Evolutionary conservation across 176 grass and related monocot species (phyloP).

Genomic region (Hyparrhenia diplandra): DNA sequence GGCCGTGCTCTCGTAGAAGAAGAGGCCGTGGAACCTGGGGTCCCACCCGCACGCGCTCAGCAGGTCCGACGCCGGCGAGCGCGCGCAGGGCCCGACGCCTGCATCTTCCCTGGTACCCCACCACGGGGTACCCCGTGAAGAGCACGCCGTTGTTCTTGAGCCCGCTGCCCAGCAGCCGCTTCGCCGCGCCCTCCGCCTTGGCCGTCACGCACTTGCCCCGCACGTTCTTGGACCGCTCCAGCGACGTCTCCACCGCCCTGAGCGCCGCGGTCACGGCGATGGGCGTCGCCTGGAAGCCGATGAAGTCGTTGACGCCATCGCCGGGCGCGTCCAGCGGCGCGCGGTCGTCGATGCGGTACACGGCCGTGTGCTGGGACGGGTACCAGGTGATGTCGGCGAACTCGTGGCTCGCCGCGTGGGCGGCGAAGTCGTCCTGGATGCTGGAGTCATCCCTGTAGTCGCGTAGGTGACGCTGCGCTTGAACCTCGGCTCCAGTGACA

Average conservation of each 20-base stretch:
- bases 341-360: conserved; percentile 64
- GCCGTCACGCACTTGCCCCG: conserved; percentile 54
- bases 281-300: conserved; percentile 62
- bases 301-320: conserved; percentile 65
- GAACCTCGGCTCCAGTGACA: conserved; percentile 64
- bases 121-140: conserved; percentile 73
- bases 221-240: conserved; percentile 45
- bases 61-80: conserved; percentile 12
- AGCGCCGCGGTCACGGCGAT: conserved; percentile 22
- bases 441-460: conserved; percentile 46
- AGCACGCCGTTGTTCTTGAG: conserved; percentile 37
- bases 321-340: conserved; percentile 39
- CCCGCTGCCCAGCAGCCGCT: conserved; percentile 51
- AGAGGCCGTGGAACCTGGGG: conserved; percentile 70
- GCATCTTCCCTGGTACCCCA: conserved; percentile 66
- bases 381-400: conserved; percentile 90
- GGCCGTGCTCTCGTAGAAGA: conserved; percentile 85
- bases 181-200: conserved; percentile 38
- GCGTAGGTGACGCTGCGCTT: conserved; percentile 73
- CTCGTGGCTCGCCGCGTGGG: conserved; percentile 55
- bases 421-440: conserved; percentile 57
- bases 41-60: conserved; percentile 65
- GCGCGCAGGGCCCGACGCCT: conserved; percentile 70
- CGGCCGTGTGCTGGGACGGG: conserved; percentile 58
- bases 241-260: conserved; percentile 34